Conservation (phyloP, 2,329 filamentous ascomycete species). For the Verticillium isaacii region DNA sequence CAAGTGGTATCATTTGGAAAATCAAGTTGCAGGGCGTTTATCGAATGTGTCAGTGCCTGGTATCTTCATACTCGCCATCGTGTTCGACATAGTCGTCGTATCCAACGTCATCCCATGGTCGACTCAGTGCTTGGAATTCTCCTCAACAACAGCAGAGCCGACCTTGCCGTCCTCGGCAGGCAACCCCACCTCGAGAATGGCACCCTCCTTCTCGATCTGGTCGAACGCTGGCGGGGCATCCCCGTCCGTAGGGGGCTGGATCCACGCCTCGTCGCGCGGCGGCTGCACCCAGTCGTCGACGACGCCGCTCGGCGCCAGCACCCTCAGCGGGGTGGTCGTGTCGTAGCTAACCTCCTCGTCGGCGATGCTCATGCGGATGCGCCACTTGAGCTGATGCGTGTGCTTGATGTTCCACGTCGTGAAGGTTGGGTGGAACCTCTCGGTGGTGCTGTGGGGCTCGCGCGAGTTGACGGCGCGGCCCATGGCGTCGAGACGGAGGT, state of each 20-base stretch:
- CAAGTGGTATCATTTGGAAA: neutral
- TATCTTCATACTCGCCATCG: too few relatives aligned
- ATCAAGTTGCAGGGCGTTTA: too few relatives aligned
- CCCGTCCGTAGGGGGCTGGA: neutral
- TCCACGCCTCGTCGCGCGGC: constrained; percentile 1
- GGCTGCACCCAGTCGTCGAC: neutral
- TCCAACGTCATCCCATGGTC: too few relatives aligned
- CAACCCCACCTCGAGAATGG: neutral
- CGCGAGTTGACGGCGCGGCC: neutral
- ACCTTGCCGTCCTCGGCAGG: neutral
- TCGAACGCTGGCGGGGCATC: constrained; percentile 1
- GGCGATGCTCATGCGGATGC: neutral
- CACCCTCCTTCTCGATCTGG: neutral
- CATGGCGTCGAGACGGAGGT: neutral
- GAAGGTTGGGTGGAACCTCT: neutral
- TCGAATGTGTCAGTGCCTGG: too few relatives aligned
- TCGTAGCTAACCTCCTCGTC: neutral
- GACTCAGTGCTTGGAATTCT: neutral
- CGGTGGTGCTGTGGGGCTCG: neutral
- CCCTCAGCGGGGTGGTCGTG: neutral
- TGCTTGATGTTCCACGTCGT: constrained; percentile 1
- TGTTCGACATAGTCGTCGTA: too few relatives aligned
- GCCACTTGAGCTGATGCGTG: neutral
- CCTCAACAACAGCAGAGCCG: neutral
- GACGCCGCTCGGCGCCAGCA: neutral